Conservation (phyloP, 768 basidiomycete genomes). For the Tricholoma matsutake region DNA sequence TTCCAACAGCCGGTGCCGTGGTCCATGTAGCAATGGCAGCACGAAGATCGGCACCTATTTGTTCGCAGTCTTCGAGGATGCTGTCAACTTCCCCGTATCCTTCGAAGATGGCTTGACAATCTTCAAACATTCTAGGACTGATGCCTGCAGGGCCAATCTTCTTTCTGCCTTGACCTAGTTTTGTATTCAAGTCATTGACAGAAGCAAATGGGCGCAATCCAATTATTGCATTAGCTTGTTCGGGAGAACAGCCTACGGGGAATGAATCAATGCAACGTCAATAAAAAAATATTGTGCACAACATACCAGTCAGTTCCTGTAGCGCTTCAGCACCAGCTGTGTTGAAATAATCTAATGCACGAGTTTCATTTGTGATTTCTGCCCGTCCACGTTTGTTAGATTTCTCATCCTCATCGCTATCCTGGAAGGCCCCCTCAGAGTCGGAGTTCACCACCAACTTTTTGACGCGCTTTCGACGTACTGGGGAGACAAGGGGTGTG, state of each 20-base stretch:
- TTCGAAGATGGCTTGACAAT: slow-evolving; percentile 78
- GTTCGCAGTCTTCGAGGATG: slow-evolving; percentile 85
- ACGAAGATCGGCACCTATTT: slow-evolving; percentile 73
- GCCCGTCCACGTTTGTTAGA: slow-evolving; percentile 28
- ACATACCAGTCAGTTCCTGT: slow-evolving; percentile 73
- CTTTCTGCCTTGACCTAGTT: slow-evolving; percentile 84
- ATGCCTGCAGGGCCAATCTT: slow-evolving; percentile 80
- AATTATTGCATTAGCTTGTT: slow-evolving; percentile 80
- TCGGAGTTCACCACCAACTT: slow-evolving; percentile 68
- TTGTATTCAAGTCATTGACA: slow-evolving; percentile 68
- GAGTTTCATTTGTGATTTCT: slow-evolving; percentile 40
- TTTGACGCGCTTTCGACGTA: slow-evolving; percentile 52
- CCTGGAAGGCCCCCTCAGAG: slow-evolving; percentile 53
- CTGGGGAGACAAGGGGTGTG: slow-evolving; percentile 37
- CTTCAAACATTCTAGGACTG: slow-evolving; percentile 87
- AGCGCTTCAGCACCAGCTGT: slow-evolving; percentile 56
- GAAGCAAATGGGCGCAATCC: slow-evolving; percentile 77
- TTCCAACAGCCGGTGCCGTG: slow-evolving; percentile 27
- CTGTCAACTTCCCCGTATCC: slow-evolving; percentile 88
- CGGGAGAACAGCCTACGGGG: slow-evolving; percentile 64
- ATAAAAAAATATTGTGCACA: neutral
- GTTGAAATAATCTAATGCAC: slow-evolving; percentile 70
- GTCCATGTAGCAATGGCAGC: slow-evolving; percentile 80
- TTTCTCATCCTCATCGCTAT: slow-evolving; percentile 43
- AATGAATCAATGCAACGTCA: slow-evolving; percentile 2